These are phyloP conservation scores for Alternaria sp. DNA, from an alignment of 2,329 filamentous ascomycete species.

Conservation along the genomic window DNA sequence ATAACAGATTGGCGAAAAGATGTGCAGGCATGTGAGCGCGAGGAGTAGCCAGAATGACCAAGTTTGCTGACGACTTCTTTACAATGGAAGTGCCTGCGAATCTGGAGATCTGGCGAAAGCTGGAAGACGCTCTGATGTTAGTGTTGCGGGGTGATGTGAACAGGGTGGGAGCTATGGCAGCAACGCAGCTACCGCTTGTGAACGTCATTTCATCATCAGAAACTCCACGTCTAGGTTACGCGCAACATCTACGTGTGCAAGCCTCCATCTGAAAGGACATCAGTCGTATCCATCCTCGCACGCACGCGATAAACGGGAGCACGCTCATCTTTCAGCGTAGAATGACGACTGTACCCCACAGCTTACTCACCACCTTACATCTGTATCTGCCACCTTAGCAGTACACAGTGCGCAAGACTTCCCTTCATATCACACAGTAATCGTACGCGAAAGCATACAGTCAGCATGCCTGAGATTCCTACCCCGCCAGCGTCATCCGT, in stretches of 20 bases:
- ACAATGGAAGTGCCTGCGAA: background rate
- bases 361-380: slow-evolving; percentile 24
- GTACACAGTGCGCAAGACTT: background rate
- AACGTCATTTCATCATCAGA: slow-evolving; percentile 9
- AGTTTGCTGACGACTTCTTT: background rate
- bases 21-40: background rate
- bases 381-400: slow-evolving; percentile 22
- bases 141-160: background rate
- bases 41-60: background rate
- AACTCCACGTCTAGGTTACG: background rate
- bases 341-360: slow-evolving; percentile 23
- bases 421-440: background rate
- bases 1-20: background rate
- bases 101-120: background rate
- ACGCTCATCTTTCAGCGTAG: slow-evolving; percentile 9
- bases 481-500: slow-evolving; percentile 61
- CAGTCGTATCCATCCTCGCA: background rate
- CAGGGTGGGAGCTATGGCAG: background rate
- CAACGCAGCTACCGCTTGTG: background rate
- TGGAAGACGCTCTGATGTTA: background rate
- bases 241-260: background rate
- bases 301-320: background rate
- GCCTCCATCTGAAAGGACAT: background rate
- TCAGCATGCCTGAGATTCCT: slow-evolving; percentile 34
- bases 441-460: background rate